Base-by-base conservation (phyloP, 345 rosid species). In the Microcos paniculata region DNA sequence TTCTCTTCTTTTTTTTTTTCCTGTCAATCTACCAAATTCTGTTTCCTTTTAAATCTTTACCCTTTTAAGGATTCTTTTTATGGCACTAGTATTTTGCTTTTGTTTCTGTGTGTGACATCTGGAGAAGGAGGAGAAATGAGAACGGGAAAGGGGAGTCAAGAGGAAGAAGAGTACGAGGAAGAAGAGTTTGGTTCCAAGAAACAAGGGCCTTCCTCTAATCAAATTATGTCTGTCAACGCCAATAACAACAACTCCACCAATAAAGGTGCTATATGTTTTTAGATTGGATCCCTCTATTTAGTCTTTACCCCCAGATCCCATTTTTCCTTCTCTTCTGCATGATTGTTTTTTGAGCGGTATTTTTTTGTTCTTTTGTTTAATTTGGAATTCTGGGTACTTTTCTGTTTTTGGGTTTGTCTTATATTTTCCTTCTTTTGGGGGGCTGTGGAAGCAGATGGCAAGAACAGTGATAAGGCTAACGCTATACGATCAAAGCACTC, bases 401-500 rank as follows among this genome's bases (percentile, higher is more conserved):
- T 48, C n/a, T 42, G 10, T 71, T 68, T 42, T n/a, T 30, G 26
- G 33, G 31, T 62, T 43, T 43, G 13, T 42, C 46, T 30, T 61
- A 19, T 10, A 33, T 65, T 51, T 55, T 19, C 42, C 7, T 74
- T 3, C 75, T 45, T 66, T 70, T 71, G 26, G 71, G 33, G 71
- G 52, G 80, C 65, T 79, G 53, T 76, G 65, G 82, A 61, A 76
- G 80, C 93, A 90, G 98, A 90, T 85, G 87, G 87, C 62, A 93
- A 87, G 82, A 89, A 79, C 75, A 82, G 62, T 49, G 97, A 90
- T 70, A 93, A 81, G 85, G 97, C 96, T 21, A 88, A 74, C 77
- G 93, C 90, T 16, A 83, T 88, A 53, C 89, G 99, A 73, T 96
- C 98, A 40, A 96, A 96, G 48, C 99, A 96, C 80, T 93, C 99